These are phyloP conservation scores for Fusarium sp. DNA, from an alignment of 2,329 filamentous ascomycete genomes.

Conservation along the genomic window DNA sequence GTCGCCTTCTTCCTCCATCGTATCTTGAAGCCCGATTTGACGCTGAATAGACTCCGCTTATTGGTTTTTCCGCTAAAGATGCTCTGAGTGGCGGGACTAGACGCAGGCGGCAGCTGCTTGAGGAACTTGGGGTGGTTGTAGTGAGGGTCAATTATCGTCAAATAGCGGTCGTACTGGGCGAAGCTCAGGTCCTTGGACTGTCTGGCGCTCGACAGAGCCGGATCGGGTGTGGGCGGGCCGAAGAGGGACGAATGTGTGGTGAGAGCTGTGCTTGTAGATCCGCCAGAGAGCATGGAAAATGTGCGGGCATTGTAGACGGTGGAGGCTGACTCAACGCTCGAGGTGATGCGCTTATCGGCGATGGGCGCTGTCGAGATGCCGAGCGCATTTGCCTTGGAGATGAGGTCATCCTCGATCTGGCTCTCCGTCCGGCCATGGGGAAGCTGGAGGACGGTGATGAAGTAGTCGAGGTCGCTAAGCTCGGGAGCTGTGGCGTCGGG, in stretches of 20 bases:
- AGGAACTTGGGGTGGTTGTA: slow-evolving; percentile 61
- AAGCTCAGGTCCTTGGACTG: slow-evolving; percentile 63
- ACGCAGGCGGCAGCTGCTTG: slow-evolving; percentile 51
- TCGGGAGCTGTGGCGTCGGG: slow-evolving; percentile 52
- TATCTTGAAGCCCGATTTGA: slow-evolving; percentile 64
- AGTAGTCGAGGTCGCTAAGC: slow-evolving; percentile 58
- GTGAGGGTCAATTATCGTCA: slow-evolving; percentile 62
- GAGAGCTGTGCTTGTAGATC: slow-evolving; percentile 58
- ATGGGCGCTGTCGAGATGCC: slow-evolving; percentile 53
- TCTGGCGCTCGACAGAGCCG: slow-evolving; percentile 43
- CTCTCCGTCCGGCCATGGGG: slow-evolving; percentile 55
- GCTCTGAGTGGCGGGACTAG: slow-evolving; percentile 54
- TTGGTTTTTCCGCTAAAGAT: slow-evolving; percentile 62
- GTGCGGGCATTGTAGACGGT: slow-evolving; percentile 61
- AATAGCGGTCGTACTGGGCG: slow-evolving; percentile 67
- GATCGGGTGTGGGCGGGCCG: slow-evolving; percentile 45
- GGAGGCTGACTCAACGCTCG: slow-evolving; percentile 61
- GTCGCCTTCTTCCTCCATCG: slow-evolving; percentile 57
- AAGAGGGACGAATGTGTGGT: slow-evolving; percentile 62
- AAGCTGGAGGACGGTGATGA: slow-evolving; percentile 58
- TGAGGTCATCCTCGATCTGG: slow-evolving; percentile 57
- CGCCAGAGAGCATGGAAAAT: slow-evolving; percentile 61
- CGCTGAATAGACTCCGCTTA: slow-evolving; percentile 60
- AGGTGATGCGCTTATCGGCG: slow-evolving; percentile 55
- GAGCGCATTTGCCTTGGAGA: slow-evolving; percentile 54